Conservation (phyloP, 768 basidiomycete species). For the Sarcomyxa edulis region DNA sequence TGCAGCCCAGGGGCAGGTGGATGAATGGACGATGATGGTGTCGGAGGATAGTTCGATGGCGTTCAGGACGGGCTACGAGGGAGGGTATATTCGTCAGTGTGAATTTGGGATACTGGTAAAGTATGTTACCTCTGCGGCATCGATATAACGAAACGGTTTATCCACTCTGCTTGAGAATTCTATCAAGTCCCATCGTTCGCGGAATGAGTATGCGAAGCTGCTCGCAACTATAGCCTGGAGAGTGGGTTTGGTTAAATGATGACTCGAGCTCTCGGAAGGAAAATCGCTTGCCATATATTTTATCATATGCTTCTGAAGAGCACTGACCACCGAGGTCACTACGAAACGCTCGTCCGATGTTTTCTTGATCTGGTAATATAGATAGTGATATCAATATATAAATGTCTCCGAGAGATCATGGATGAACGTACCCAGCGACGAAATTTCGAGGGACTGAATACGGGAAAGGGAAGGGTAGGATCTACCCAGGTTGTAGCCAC, state of each 20-base stretch:
- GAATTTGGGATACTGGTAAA: too few species aligned
- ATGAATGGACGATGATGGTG: constrained; percentile 41
- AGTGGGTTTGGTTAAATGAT: constrained; percentile 7
- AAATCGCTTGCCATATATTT: constrained; percentile 32
- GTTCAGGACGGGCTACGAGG: constrained; percentile 28
- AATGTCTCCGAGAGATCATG: not conserved
- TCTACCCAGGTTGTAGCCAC: too few species aligned
- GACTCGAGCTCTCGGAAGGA: constrained; percentile 5
- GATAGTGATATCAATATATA: not conserved
- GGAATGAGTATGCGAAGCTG: constrained; percentile 26
- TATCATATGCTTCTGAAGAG: constrained; percentile 29
- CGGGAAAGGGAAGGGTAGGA: constrained; percentile 8
- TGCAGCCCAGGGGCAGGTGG: constrained; percentile 30
- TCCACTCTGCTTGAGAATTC: constrained; percentile 27
- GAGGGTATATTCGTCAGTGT: too few species aligned
- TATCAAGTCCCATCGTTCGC: constrained; percentile 32
- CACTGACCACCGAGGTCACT: constrained; percentile 24
- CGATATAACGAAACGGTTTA: constrained; percentile 39
- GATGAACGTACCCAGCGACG: constrained; percentile 20
- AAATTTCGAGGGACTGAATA: constrained; percentile 28
- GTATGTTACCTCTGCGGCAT: constrained; percentile 44
- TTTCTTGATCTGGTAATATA: constrained; percentile 17
- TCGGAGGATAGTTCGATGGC: too few species aligned
- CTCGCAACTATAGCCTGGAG: constrained; percentile 37
- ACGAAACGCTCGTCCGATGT: constrained; percentile 23